Evolutionary conservation across 768 basidiomycete species (phyloP).

Genomic region (Phlebiopsis gigantea): DNA sequence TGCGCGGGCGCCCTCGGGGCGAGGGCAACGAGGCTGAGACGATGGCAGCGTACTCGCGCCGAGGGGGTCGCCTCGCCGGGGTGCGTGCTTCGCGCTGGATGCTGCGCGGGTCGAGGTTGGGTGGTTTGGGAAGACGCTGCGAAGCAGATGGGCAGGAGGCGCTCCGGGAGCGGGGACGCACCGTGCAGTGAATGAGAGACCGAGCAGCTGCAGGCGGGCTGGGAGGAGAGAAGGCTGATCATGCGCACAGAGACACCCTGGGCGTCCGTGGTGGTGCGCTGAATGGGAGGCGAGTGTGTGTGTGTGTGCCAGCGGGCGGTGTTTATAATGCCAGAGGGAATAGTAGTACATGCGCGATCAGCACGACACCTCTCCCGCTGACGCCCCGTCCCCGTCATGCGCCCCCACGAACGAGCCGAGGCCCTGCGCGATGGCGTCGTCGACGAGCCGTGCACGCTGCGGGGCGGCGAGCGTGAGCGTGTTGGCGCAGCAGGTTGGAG

Average conservation of each 20-base stretch:
- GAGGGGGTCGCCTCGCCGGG: not conserved
- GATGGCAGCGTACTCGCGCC: not conserved
- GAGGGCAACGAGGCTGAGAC: not conserved
- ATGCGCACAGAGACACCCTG: slow-evolving; percentile 5
- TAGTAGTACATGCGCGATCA: slow-evolving; percentile 6
- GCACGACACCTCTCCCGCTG: not conserved
- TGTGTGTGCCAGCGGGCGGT: slow-evolving; percentile 5
- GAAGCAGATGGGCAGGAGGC: not conserved
- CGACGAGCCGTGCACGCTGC: slow-evolving; percentile 35
- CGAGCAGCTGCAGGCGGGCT: not conserved
- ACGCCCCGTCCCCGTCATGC: slow-evolving; percentile 4
- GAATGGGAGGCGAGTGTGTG: not conserved
- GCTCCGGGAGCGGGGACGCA: not conserved
- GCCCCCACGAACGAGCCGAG: slow-evolving; percentile 14
- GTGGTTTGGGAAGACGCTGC: not conserved
- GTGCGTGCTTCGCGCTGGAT: not conserved
- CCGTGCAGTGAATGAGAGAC: slow-evolving; percentile 2
- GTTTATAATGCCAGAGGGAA: slow-evolving; percentile 9
- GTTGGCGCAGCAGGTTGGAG: not conserved
- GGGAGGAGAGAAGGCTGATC: slow-evolving; percentile 1
- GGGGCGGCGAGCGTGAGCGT: slow-evolving; percentile 18
- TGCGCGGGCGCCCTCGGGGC: not conserved
- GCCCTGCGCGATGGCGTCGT: slow-evolving; percentile 30
- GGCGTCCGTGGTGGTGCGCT: slow-evolving; percentile 5
- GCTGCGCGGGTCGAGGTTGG: not conserved